Base-by-base conservation (phyloP, 179 eudicot genomes). In the Spergularia azorica region DNA sequence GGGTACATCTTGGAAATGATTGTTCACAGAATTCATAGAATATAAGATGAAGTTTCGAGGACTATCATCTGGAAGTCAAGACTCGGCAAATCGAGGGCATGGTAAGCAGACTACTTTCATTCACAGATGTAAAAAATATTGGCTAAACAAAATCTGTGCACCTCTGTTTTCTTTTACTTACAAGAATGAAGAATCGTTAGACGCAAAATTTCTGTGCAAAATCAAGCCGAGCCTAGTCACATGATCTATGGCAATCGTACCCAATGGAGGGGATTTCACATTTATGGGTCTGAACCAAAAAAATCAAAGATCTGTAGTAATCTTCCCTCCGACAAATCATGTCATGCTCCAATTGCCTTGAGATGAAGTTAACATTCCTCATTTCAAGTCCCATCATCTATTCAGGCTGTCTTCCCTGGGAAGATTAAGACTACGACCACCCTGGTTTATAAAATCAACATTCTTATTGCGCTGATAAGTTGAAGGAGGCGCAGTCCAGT, bases 161-260 rank as follows among this genome's bases (percentile, higher is more conserved):
- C 73, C 67, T 32, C 5, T 13, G 11, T 12, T 66, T 36, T 36
- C 39, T 36, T 36, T 72, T 84, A 81, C 83, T 84, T 81, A 79
- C 83, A 82, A 71, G 71, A 70, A 67, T 36, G 64, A 82, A 79
- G 69, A 79, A 76, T 67, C 32, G 72, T 48, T 14, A 26, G 54
- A 72, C 2, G 43, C 69, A 82, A 84, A 81, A 76, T 59, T 72
- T 76, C 68, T 76, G 77, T 76, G 77, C 70, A 79, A 70, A 79
- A 68, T 51, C 70, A 54, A 36, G 64, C 59, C 69, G 69, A 11
- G 39, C 52, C 38, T 54, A 54, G 60, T 72, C 56, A 78, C 54
- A 82, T 52, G 75, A 61, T 73, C 38, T 58, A 67, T 2, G 36
- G 50, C 63, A 18, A 55, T 72, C 39, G 56, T 43, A 8, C 46